Conservation (phyloP, 169 alveolate genomes). For the Plasmodium coatneyi region DNA sequence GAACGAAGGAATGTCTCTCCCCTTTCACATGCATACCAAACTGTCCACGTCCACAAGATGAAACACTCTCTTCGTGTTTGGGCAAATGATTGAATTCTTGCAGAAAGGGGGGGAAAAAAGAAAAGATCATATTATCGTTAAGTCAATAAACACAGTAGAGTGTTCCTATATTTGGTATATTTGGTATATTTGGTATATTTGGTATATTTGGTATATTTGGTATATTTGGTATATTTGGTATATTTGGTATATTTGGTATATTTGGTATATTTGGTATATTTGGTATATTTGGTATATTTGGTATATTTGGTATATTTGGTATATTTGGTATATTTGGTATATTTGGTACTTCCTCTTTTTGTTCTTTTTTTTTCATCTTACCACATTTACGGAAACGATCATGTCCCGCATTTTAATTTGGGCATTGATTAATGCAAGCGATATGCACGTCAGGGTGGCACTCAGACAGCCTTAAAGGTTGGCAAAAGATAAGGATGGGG, state of each 20-base stretch:
- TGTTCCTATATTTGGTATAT: background rate
- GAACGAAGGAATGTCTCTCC: background rate
- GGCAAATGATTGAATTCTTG: slow-evolving; percentile 65
- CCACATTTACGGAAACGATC: slow-evolving; percentile 55
- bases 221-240: no score
- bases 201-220: no score
- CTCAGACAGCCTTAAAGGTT: slow-evolving; percentile 53
- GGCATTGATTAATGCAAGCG: slow-evolving; percentile 51
- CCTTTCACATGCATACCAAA: slow-evolving; percentile 5
- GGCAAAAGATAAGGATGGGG: background rate
- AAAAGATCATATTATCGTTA: background rate
- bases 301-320: no score
- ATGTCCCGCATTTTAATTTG: slow-evolving; percentile 66
- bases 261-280: no score
- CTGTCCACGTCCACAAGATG: slow-evolving; percentile 59
- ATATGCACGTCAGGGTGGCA: slow-evolving; percentile 58
- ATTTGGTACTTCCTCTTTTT: background rate
- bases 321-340: no score
- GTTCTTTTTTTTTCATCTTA: background rate
- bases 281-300: no score
- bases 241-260: no score
- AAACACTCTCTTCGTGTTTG: slow-evolving; percentile 34
- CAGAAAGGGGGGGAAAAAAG: background rate
- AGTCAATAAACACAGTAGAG: background rate
- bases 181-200: no score